Conservation (phyloP, 1,284 basidiomycete species). For the Papiliotrema fonsecae region DNA sequence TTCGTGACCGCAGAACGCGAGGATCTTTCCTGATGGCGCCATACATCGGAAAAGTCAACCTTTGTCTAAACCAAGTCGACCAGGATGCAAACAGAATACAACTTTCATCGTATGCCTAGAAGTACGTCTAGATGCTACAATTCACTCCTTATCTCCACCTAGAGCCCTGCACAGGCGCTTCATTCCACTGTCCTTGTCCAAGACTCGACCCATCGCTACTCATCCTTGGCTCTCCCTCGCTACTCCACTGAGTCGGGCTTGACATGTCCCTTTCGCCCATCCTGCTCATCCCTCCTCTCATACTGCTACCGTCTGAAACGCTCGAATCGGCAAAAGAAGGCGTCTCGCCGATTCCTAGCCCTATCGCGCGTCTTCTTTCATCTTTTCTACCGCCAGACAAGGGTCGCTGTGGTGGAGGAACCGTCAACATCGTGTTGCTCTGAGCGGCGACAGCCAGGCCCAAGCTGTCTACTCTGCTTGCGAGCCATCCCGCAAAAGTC, state of each 20-base stretch:
- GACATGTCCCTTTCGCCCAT: neutral
- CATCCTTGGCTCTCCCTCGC: neutral
- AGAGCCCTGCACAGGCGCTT: neutral
- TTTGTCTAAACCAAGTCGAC: no score
- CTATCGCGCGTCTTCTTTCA: no score
- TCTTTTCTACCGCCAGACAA: no score
- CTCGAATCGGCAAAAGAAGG: no score
- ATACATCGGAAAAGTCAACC: no score
- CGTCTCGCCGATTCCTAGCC: no score
- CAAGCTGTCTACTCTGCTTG: constrained; percentile 28
- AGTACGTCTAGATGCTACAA: neutral
- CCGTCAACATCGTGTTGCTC: neutral
- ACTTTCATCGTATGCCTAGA: no score
- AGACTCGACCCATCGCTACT: constrained; percentile 3
- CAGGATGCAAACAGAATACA: no score
- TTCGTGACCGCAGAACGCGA: no score
- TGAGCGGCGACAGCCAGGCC: constrained; percentile 27
- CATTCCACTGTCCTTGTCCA: neutral
- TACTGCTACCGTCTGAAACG: no score
- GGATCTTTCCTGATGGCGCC: no score
- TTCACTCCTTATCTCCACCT: neutral
- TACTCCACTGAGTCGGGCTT: neutral
- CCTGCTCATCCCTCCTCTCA: neutral
- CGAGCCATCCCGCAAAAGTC: constrained; percentile 45
- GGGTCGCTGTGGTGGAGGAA: no score